Evolutionary conservation across 2,329 filamentous ascomycete genomes (phyloP), one percentile per base, ranked within the genome.

Genomic region (Ceratocystis variospora): DNA sequence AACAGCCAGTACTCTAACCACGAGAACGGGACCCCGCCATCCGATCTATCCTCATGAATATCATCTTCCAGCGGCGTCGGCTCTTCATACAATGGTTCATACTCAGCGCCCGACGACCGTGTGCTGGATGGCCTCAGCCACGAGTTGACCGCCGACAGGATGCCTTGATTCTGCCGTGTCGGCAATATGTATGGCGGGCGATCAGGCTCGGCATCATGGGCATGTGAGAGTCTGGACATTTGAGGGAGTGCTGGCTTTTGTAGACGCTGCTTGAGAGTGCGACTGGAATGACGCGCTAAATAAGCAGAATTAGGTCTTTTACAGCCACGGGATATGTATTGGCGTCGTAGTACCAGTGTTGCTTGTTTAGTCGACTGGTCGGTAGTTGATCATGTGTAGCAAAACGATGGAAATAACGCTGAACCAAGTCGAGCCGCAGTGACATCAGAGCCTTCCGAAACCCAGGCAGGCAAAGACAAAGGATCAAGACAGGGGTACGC

Each of bases 1-100:
- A 97, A 97, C 73, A 96, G 87, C 71, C 77, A 78, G 76, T 97
- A 99, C 74, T 95, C 89, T 45, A 89, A 73, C 85, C 88, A 91
- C 69, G 90, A 96, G 77, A 96, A 96, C 19, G 80, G 79, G 44
- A 77, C 72, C 45, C 78, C 77, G 22, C 71, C 73, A 19, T 75
- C 74, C 22, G 72, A 55, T 19, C 33, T 53, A n/a, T 53, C 68
- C 33, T 61, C 45, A 25, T 6, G 6, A 22, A n/a, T n/a, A 41
- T 66, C 65, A 59, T 53, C 63, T 12, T 62, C 63, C n/a, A 66
- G 63, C 33, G 45, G 61, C 19, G 63, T 66, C 62, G 61, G 63
- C 50, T 62, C 65, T 55, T 67, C 68, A 33, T 68, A 62, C 10
- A 69, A 33, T 5, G 62, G 68, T 44, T 67, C 67, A 48, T 69